Conservation (phyloP, 345 rosid species). For the Hirschfeldia incana region DNA sequence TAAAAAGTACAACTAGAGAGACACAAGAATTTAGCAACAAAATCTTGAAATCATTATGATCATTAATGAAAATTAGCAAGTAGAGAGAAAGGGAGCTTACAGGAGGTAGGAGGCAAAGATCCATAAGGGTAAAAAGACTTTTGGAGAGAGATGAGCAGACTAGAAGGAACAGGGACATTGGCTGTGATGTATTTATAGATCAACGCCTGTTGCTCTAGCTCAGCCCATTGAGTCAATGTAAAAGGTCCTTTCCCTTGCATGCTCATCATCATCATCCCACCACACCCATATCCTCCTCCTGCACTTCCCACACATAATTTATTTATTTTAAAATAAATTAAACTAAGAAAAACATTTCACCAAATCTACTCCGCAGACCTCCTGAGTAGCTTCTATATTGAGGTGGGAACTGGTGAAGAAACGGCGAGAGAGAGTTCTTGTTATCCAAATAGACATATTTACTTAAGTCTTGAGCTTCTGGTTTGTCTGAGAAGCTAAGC, state of each 20-base stretch:
- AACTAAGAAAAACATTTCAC: conserved; percentile 17
- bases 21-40: neutral
- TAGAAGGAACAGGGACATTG: conserved; percentile 65
- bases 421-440: conserved; percentile 39
- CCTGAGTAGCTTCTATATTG: conserved; percentile 45
- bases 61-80: neutral
- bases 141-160: conserved; percentile 56
- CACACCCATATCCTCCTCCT: conserved; percentile 48
- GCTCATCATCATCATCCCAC: conserved; percentile 51
- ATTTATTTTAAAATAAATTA: neutral
- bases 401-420: conserved; percentile 36
- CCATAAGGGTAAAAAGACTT: conserved; percentile 56
- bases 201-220: conserved; percentile 72
- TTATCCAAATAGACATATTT: conserved; percentile 40
- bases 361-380: conserved; percentile 38
- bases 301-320: neutral
- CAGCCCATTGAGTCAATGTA: conserved; percentile 67
- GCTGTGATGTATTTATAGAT: conserved; percentile 66
- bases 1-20: neutral
- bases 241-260: conserved; percentile 70
- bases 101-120: conserved; percentile 47
- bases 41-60: conserved; percentile 1
- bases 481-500: conserved; percentile 56
- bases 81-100: conserved; percentile 39
- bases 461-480: conserved; percentile 41